Conservation (phyloP, 345 rosid species). For the Eucalyptus regnans region DNA sequence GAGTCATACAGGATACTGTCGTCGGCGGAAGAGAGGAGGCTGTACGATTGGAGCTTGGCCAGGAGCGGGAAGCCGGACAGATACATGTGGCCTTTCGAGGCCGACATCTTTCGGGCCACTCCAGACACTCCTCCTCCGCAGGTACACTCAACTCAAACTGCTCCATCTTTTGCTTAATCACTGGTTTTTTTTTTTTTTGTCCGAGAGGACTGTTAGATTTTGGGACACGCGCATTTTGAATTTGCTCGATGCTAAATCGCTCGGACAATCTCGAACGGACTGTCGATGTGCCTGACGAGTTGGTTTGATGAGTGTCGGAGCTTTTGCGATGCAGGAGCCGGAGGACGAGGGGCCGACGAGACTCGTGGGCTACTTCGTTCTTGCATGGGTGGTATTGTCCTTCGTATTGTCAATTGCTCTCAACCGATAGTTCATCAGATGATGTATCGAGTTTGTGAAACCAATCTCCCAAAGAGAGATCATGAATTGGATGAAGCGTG, state of each 20-base stretch:
- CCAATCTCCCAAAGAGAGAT: not conserved
- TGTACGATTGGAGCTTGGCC: slow-evolving; percentile 92
- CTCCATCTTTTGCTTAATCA: not conserved
- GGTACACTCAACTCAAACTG: slow-evolving; percentile 1
- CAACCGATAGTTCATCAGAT: slow-evolving; percentile 13
- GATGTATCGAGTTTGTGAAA: not conserved
- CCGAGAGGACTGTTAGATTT: not conserved
- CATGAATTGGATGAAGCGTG: not conserved
- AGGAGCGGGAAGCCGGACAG: slow-evolving; percentile 44
- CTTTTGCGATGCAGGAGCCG: slow-evolving; percentile 37
- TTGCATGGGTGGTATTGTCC: slow-evolving; percentile 59
- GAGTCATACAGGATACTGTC: slow-evolving; percentile 64
- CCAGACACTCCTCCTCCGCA: slow-evolving; percentile 43
- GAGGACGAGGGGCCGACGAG: slow-evolving; percentile 71
- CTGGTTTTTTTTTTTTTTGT: too few species aligned
- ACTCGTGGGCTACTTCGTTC: slow-evolving; percentile 54
- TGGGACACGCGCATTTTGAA: not conserved
- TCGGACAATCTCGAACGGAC: not conserved
- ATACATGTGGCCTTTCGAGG: slow-evolving; percentile 76
- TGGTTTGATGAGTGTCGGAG: not conserved
- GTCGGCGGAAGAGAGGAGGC: slow-evolving; percentile 55
- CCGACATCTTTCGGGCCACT: slow-evolving; percentile 32
- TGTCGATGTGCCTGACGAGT: not conserved
- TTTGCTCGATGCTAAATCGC: not conserved
- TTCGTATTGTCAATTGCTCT: slow-evolving; percentile 41